Conservation (phyloP, 345 rosid species). For the Citrus unshiu region DNA sequence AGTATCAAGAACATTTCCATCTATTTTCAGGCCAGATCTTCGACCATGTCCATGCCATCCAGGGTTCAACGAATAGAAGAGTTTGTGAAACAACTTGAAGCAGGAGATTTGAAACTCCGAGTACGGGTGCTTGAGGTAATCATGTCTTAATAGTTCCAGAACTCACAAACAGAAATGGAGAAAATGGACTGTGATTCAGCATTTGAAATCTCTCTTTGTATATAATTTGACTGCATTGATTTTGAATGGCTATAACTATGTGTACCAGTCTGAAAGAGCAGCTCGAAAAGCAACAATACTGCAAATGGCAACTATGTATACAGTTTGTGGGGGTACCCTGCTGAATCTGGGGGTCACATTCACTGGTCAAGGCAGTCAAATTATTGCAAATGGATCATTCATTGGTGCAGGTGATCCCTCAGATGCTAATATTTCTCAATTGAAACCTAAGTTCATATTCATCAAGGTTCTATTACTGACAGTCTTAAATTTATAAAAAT, state of each 20-base stretch:
- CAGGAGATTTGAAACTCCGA: slow-evolving; percentile 87
- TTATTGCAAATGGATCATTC: slow-evolving; percentile 74
- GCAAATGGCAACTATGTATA: slow-evolving; percentile 91
- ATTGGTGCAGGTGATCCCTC: slow-evolving; percentile 64
- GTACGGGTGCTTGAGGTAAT: slow-evolving; percentile 94
- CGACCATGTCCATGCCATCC: slow-evolving; percentile 83
- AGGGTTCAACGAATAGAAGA: slow-evolving; percentile 83
- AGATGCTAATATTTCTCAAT: not conserved
- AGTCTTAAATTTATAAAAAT: slow-evolving; percentile 1
- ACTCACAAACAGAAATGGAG: not conserved
- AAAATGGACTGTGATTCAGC: not conserved
- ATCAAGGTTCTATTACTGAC: not conserved
- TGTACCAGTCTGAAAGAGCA: slow-evolving; percentile 81
- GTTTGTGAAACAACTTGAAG: slow-evolving; percentile 80
- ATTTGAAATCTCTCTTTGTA: not conserved
- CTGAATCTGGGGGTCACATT: slow-evolving; percentile 82
- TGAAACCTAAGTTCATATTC: not conserved
- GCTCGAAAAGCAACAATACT: slow-evolving; percentile 77
- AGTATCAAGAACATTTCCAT: slow-evolving; percentile 9
- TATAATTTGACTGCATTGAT: not conserved
- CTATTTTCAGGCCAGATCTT: slow-evolving; percentile 67
- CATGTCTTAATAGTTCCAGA: not conserved
- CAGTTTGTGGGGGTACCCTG: slow-evolving; percentile 77
- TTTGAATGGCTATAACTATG: not conserved
- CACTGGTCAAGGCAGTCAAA: slow-evolving; percentile 56